These are phyloP conservation scores for Talaromyces liani DNA, from an alignment of 495 filamentous ascomycete species.

Conservation along the genomic window DNA sequence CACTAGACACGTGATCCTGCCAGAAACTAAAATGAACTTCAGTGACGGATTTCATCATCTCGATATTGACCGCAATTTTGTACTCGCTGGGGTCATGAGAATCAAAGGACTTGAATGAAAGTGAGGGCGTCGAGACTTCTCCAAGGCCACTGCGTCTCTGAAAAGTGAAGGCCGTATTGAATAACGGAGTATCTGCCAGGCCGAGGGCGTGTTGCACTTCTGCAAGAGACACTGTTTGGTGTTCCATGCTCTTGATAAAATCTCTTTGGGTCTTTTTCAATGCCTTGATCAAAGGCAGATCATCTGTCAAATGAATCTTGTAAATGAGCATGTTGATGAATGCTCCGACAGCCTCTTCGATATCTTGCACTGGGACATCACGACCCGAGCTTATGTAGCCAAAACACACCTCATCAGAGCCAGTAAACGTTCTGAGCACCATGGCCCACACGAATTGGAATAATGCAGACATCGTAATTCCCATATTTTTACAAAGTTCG, in stretches of 20 bases:
- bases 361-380: slow-evolving; percentile 16
- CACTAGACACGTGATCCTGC: slow-evolving; percentile 25
- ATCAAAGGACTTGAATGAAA: slow-evolving; percentile 6
- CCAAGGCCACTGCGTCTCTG: slow-evolving; percentile 11
- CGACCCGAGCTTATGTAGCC: slow-evolving; percentile 30
- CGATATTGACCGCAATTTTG: slow-evolving; percentile 50
- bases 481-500: slow-evolving; percentile 23
- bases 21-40: slow-evolving; percentile 35
- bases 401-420: slow-evolving; percentile 47
- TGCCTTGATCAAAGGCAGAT: slow-evolving; percentile 24
- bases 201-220: slow-evolving; percentile 34
- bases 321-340: slow-evolving; percentile 18
- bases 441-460: slow-evolving; percentile 49
- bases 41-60: slow-evolving; percentile 30
- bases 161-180: slow-evolving; percentile 46
- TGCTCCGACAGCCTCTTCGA: slow-evolving; percentile 11
- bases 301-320: slow-evolving; percentile 26
- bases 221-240: slow-evolving; percentile 28
- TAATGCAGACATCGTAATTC: slow-evolving; percentile 22
- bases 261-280: slow-evolving; percentile 29
- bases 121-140: neutral
- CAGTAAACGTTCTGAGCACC: slow-evolving; percentile 45
- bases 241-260: slow-evolving; percentile 23
- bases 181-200: slow-evolving; percentile 30
- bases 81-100: slow-evolving; percentile 31